Evolutionary conservation across 345 rosid species (phyloP), one percentile per base, ranked within the genome.

Genomic region (Euphorbia tirucalli): DNA sequence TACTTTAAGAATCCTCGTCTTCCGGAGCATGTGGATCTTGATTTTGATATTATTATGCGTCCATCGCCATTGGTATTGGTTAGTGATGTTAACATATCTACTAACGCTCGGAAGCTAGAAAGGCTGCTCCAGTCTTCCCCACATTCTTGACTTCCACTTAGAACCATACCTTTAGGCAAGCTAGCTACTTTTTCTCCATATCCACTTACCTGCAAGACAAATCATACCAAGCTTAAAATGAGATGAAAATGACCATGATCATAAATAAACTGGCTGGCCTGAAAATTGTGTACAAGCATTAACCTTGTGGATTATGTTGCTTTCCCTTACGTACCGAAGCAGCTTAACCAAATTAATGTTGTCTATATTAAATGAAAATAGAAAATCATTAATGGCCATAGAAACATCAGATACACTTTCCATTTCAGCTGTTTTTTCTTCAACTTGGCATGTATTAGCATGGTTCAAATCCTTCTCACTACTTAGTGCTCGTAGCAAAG

Each of bases 231-330:
- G 52, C 50, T 61, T 73, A 55, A 49, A 56, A 69, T 25, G 61
- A 64, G 69, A 21, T 66, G 44, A 68, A 37, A 11, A 69, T 31
- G 24, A 76, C 49, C 60, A 69, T 66, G 1, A n/a, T 57, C 18
- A 25, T 8, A 41, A 32, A 7, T 46, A 25, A 27, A 10, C 1
- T 32, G 35, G 22, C 3, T 4, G 25, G 30, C 69, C 68, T 46
- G 70, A 37, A 21, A 44, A 41, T 22, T 14, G 52, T 68, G 79
- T 71, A 72, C 11, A 64, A 49, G 61, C 66, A 60, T 70, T 80
- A 44, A 93, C 98, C 98, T 94, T 94, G 81, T 89, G 93, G 68
- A 90, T 80, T 68, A 94, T 79, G 65, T 89, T 87, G 90, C 93
- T 94, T 80, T 89, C 93, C 78, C 85, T 87, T 75, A 92, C 74